These are phyloP conservation scores for Ocimum tenuiflorum DNA, from an alignment of 257 asterid genomes.

Conservation along the genomic window DNA sequence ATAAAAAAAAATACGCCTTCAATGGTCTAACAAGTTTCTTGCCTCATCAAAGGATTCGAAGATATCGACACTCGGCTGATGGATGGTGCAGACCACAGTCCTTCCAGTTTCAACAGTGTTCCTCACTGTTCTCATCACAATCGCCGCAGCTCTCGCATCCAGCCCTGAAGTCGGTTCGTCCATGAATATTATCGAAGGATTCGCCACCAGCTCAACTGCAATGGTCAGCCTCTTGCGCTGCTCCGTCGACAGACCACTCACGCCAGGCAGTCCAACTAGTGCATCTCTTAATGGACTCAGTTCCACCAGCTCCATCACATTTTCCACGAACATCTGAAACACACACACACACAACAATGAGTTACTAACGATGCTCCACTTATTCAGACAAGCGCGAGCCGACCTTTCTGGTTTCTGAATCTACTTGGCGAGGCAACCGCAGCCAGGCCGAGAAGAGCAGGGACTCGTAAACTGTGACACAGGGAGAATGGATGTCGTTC, in stretches of 20 bases:
- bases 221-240: slow-evolving; percentile 68
- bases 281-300: slow-evolving; percentile 44
- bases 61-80: slow-evolving; percentile 67
- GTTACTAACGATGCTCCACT: no score
- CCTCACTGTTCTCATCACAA: slow-evolving; percentile 61
- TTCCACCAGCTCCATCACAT: slow-evolving; percentile 65
- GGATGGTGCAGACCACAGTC: slow-evolving; percentile 70
- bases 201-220: slow-evolving; percentile 62
- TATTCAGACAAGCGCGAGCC: no score
- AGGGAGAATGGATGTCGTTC: slow-evolving; percentile 62
- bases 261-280: slow-evolving; percentile 59
- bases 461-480: slow-evolving; percentile 54
- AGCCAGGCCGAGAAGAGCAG: slow-evolving; percentile 61
- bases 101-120: slow-evolving; percentile 63
- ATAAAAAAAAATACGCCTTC: no score
- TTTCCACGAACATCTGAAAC: slow-evolving; percentile 42
- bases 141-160: slow-evolving; percentile 73
- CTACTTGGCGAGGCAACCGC: slow-evolving; percentile 42
- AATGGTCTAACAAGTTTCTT: background rate
- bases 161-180: slow-evolving; percentile 70
- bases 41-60: slow-evolving; percentile 70
- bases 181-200: slow-evolving; percentile 67
- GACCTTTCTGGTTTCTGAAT: slow-evolving; percentile 39
- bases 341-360: background rate
- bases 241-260: slow-evolving; percentile 59